These are phyloP conservation scores for Thraustotheca clavata DNA, from an alignment of 352 stramenopile species.

Conservation along the genomic window DNA sequence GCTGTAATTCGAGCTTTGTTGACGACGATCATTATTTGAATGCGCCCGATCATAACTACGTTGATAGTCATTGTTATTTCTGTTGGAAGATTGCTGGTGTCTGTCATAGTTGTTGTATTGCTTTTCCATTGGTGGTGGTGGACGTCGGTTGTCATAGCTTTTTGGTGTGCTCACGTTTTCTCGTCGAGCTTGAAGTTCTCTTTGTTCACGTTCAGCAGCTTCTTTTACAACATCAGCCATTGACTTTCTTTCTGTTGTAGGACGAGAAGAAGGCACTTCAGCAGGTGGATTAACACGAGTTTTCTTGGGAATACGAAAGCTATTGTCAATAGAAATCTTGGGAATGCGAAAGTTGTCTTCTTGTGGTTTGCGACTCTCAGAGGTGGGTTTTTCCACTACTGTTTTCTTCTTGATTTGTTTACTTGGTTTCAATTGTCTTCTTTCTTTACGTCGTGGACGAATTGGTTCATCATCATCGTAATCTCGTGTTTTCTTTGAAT, in stretches of 20 bases:
- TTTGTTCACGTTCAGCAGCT: not conserved
- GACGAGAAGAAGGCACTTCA: not conserved
- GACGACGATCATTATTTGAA: too few species aligned
- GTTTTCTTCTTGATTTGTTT: not conserved
- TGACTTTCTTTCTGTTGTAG: not conserved
- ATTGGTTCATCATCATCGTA: not conserved
- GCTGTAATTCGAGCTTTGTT: too few species aligned
- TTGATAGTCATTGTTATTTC: too few species aligned
- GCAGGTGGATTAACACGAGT: not conserved
- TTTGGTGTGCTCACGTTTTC: too few species aligned
- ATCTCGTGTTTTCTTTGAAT: not conserved
- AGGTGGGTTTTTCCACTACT: not conserved
- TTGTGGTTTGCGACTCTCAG: not conserved
- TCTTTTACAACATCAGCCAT: not conserved
- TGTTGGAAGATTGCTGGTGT: too few species aligned
- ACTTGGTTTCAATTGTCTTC: not conserved
- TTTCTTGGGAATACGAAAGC: not conserved
- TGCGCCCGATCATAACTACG: too few species aligned
- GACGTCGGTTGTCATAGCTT: too few species aligned
- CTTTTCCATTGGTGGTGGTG: too few species aligned
- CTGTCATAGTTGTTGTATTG: too few species aligned
- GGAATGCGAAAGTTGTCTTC: not conserved
- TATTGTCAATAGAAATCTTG: not conserved
- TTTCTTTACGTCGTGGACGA: not conserved
- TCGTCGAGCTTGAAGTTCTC: too few species aligned